Evolutionary conservation across 2,329 filamentous ascomycete species (phyloP).

Genomic region (Phialophora verrucosa): DNA sequence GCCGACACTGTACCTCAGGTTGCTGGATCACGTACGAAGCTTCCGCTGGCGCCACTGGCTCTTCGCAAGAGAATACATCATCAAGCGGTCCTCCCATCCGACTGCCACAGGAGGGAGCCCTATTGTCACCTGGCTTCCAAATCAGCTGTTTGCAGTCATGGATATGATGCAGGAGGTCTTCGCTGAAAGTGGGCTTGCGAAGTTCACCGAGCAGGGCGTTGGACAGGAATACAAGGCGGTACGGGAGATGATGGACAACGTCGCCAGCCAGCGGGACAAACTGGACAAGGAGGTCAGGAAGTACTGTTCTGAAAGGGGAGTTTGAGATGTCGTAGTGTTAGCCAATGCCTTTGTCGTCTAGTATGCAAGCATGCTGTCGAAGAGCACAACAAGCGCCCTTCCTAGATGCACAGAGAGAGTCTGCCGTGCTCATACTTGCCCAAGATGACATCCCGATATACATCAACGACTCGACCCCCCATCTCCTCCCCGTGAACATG

Average conservation of each 20-base stretch:
- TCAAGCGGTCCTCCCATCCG: slow-evolving; percentile 52
- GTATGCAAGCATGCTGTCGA: not conserved
- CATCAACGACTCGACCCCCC: not conserved
- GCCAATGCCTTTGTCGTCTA: not conserved
- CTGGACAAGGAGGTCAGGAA: slow-evolving; percentile 51
- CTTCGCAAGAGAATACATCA: slow-evolving; percentile 57
- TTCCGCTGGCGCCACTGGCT: slow-evolving; percentile 59
- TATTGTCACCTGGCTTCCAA: slow-evolving; percentile 57
- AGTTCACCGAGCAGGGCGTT: slow-evolving; percentile 12
- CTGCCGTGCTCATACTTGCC: no score
- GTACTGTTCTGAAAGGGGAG: slow-evolving; percentile 54
- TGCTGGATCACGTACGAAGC: slow-evolving; percentile 55
- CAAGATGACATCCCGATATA: not conserved
- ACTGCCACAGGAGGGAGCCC: slow-evolving; percentile 57
- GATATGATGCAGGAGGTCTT: slow-evolving; percentile 56
- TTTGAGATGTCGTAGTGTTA: slow-evolving; percentile 35
- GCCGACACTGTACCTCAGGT: slow-evolving; percentile 52
- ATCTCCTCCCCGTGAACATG: not conserved
- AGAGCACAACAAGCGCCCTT: not conserved
- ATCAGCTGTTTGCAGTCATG: slow-evolving; percentile 57
- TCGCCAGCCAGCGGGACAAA: slow-evolving; percentile 46
- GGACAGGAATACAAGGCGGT: slow-evolving; percentile 36
- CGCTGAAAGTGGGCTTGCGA: slow-evolving; percentile 40
- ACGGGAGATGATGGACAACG: slow-evolving; percentile 46
- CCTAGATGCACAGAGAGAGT: not conserved